Evolutionary conservation across 73 alveolate genomes (phyloP).

Genomic region (Paramecium biaurelia): DNA sequence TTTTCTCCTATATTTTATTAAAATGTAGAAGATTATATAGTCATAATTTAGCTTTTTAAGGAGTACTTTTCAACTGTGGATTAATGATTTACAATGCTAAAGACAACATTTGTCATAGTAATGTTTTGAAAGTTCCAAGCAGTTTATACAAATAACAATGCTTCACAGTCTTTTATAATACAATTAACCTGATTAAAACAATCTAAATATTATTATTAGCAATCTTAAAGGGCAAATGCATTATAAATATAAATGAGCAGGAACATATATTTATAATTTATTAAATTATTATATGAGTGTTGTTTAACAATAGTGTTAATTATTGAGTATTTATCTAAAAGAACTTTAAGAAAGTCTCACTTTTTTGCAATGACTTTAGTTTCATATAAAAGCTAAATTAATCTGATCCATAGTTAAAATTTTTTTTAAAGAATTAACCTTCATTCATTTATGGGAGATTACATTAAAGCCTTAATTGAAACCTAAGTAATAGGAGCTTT

Average conservation of each 20-base stretch:
- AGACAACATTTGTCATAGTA: neutral
- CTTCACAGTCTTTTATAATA: neutral
- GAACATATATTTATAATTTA: neutral
- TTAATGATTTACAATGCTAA: neutral
- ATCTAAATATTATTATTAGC: neutral
- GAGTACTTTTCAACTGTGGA: neutral
- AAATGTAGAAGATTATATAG: neutral
- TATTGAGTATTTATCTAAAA: neutral
- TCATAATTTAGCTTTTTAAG: neutral
- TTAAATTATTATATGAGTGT: neutral
- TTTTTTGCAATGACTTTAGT: neutral
- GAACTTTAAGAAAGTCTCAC: neutral
- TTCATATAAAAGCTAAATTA: neutral
- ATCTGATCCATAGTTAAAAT: neutral
- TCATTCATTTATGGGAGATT: neutral
- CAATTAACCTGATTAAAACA: neutral
- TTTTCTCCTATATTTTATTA: neutral
- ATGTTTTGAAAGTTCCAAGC: neutral
- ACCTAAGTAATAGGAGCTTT: slow-evolving; percentile 10
- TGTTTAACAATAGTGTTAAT: neutral
- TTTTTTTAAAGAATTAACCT: neutral
- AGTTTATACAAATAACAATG: neutral
- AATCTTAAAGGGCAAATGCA: neutral
- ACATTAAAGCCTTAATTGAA: slow-evolving; percentile 37
- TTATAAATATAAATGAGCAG: neutral